Conservation (phyloP, 2,329 filamentous ascomycete genomes). For the Sclerotinia glacialis region DNA sequence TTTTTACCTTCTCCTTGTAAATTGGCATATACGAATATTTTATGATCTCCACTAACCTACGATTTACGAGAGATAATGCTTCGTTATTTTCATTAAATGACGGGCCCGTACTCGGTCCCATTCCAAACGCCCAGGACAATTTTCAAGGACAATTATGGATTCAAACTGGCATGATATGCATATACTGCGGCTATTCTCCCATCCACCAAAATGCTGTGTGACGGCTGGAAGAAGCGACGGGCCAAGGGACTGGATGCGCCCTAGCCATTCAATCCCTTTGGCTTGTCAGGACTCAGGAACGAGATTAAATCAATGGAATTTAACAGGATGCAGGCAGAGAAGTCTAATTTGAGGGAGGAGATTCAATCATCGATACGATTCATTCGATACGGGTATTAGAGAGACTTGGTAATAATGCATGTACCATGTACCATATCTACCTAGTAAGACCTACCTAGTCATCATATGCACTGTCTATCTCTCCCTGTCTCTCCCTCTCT, state of each 20-base stretch:
- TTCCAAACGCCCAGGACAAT: slow-evolving; percentile 5
- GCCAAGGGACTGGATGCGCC: neutral
- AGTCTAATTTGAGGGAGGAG: neutral
- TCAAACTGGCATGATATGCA: neutral
- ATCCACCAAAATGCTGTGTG: neutral
- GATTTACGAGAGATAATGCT: slow-evolving; percentile 8
- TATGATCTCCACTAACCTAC: slow-evolving; percentile 10
- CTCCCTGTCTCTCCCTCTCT: too few species aligned
- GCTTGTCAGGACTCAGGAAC: neutral
- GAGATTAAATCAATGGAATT: neutral
- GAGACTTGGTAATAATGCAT: neutral
- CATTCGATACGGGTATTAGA: neutral
- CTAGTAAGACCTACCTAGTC: too few species aligned
- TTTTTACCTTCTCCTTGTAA: neutral
- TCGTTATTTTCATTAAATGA: slow-evolving; percentile 7
- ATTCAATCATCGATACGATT: neutral
- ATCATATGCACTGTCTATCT: neutral
- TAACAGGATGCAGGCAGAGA: neutral
- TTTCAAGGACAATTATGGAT: neutral
- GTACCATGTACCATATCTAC: neutral
- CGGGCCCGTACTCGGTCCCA: slow-evolving; percentile 8
- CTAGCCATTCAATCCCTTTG: neutral
- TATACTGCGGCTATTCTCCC: slow-evolving; percentile 15
- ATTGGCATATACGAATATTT: neutral
- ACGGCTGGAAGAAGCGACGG: neutral